Evolutionary conservation across 371 early-diverging fungal species (phyloP).

Genomic region (Saksenaea vasiformis): DNA sequence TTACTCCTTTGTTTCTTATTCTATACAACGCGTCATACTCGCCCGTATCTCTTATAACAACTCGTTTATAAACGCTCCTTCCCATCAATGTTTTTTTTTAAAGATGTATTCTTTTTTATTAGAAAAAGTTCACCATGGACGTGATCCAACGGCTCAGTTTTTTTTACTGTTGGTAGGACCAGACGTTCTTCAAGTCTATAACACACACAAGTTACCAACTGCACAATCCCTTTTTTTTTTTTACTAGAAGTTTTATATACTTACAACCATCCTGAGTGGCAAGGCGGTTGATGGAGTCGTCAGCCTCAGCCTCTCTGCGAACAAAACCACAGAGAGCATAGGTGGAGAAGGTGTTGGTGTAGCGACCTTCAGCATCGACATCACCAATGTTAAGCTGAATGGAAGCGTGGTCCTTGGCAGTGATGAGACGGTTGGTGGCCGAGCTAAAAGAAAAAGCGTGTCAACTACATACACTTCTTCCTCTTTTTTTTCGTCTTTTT

Average conservation of each 20-base stretch:
- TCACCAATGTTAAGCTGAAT: constrained; percentile 98
- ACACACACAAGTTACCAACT: neutral
- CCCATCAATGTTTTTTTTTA: neutral
- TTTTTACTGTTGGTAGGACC: constrained; percentile 54
- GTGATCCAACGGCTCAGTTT: neutral
- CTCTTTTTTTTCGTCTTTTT: constrained; percentile 13
- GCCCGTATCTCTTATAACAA: too few relatives aligned
- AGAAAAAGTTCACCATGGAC: constrained; percentile 18
- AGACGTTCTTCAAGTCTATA: constrained; percentile 55
- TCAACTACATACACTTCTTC: constrained; percentile 1
- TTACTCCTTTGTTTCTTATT: neutral
- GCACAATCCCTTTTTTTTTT: neutral
- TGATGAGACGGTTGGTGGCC: constrained; percentile 57
- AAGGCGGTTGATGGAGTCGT: constrained; percentile 97
- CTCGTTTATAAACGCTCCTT: neutral
- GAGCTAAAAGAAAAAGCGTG: constrained; percentile 28
- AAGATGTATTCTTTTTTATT: constrained; percentile 16
- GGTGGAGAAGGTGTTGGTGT: constrained; percentile 79
- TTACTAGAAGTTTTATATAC: constrained; percentile 11
- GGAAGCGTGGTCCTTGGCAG: constrained; percentile 94
- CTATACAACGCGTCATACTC: neutral
- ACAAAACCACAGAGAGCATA: constrained; percentile 95
- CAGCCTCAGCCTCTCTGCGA: constrained; percentile 89
- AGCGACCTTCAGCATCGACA: constrained; percentile 88
- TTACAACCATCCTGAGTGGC: constrained; percentile 87